phyloP scores from a whole-genome alignment of 2,329 filamentous ascomycete species.

The Ciborinia camelliae region DNA sequence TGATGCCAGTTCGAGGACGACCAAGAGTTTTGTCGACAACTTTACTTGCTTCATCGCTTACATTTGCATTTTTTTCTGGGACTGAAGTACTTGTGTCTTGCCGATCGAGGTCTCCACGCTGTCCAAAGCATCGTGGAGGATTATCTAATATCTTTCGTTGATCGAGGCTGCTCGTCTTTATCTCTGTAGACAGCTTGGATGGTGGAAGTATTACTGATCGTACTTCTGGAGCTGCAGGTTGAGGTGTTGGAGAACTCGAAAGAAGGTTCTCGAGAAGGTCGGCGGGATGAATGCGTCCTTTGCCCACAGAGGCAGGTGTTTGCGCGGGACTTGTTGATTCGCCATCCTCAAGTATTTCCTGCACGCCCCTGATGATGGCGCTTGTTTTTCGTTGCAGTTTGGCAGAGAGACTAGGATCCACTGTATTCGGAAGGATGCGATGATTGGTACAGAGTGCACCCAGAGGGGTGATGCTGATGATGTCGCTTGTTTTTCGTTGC shows the following conservation, averaged over 20 bases:
- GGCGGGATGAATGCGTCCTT: not conserved
- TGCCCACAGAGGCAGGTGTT: not conserved
- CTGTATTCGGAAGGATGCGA: slow-evolving; percentile 30
- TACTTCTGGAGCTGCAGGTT: slow-evolving; percentile 1
- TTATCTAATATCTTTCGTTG: not conserved
- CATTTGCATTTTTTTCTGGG: not conserved
- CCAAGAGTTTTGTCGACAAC: not conserved
- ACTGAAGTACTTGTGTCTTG: not conserved
- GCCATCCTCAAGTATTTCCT: slow-evolving; percentile 32
- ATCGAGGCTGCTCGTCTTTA: not conserved
- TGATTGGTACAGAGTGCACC: slow-evolving; percentile 33
- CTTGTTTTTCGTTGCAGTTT: slow-evolving; percentile 23
- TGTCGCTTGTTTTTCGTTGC: slow-evolving; percentile 19
- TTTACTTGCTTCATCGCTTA: not conserved
- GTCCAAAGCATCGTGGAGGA: not conserved
- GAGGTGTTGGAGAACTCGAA: slow-evolving; percentile 9
- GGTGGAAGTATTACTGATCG: not conserved
- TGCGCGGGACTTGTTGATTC: not conserved
- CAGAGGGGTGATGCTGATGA: no score
- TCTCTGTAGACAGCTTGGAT: not conserved
- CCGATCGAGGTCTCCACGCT: not conserved
- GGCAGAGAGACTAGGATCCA: slow-evolving; percentile 20
- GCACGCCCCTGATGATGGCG: slow-evolving; percentile 22
- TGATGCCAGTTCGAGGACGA: not conserved
- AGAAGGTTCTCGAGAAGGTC: slow-evolving; percentile 26